Evolutionary conservation across 108 stramenopile genomes (phyloP), one percentile per base, ranked within the genome.

Genomic region (Parmales sp.): DNA sequence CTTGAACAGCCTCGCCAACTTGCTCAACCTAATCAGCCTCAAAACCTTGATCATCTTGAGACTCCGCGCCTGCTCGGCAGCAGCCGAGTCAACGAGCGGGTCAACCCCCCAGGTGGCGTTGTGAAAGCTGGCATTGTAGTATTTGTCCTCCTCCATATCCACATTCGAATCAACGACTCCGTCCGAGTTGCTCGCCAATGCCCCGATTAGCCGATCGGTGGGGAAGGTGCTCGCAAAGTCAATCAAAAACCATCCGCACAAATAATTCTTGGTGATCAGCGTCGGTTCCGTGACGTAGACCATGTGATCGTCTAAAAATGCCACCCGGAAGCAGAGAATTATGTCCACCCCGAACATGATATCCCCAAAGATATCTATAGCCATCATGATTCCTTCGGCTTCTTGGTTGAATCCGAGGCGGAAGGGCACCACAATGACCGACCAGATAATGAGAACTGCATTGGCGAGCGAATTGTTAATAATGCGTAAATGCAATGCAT

Each of bases 401-500:
- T 67, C 66, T 18, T 44, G 63, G 31, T 48, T 51, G 50, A 72
- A 50, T 39, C 74, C 51, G 39, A 78, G 11, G 39, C 77, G 66
- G 51, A 78, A 75, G 19, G 82, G 82, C 19, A 81, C 71, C 11
- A 73, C 39, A 29, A 76, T 45, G 41, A 83, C 80, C 28, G 71
- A 76, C 38, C 73, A 71, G 2, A 78, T 18, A 22, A 82, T 82
- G 18, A 82, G 67, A 36, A 54, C 1, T n/a, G n/a, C n/a, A n/a
- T n/a, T n/a, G n/a, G n/a, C n/a, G n/a, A n/a, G n/a, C n/a, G n/a
- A n/a, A n/a, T n/a, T n/a, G n/a, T n/a, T n/a, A n/a, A n/a, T n/a
- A n/a, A n/a, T n/a, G n/a, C n/a, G n/a, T n/a, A n/a, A n/a, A n/a
- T n/a, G n/a, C n/a, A n/a, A n/a, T n/a, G n/a, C n/a, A n/a, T n/a